Conservation (phyloP, 805 yeast genomes). For the Wickerhamomyces canadensis region DNA sequence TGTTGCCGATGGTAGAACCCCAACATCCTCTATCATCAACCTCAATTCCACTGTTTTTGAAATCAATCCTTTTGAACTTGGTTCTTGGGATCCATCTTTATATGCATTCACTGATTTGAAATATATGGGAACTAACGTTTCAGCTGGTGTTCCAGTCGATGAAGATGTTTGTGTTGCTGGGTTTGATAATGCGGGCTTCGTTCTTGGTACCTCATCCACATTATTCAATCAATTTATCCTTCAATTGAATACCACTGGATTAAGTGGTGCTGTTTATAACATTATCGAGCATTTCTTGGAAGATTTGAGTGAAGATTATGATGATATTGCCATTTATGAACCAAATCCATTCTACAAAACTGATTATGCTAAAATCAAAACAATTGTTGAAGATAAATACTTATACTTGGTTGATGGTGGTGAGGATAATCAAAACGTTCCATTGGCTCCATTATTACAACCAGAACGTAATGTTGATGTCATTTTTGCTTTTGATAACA, state of each 20-base stretch:
- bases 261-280: slow-evolving; percentile 41
- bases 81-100: slow-evolving; percentile 82
- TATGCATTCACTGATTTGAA: slow-evolving; percentile 58
- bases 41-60: slow-evolving; percentile 64
- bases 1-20: slow-evolving; percentile 62
- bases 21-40: slow-evolving; percentile 48
- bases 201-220: slow-evolving; percentile 77
- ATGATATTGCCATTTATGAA: slow-evolving; percentile 63
- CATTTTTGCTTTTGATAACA: slow-evolving; percentile 61
- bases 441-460: slow-evolving; percentile 58
- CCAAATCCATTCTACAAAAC: slow-evolving; percentile 68
- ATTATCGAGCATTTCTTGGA: slow-evolving; percentile 40
- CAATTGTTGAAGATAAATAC: slow-evolving; percentile 35
- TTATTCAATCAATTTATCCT: slow-evolving; percentile 64
- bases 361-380: slow-evolving; percentile 29
- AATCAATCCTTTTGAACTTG: slow-evolving; percentile 62
- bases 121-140: slow-evolving; percentile 62
- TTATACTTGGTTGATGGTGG: slow-evolving; percentile 68
- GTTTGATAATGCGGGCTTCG: slow-evolving; percentile 73
- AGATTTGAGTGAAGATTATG: slow-evolving; percentile 42
- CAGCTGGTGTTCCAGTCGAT: slow-evolving; percentile 47
- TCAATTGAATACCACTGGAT: slow-evolving; percentile 48
- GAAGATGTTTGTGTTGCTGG: slow-evolving; percentile 55
- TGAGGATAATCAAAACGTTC: slow-evolving; percentile 59
- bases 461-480: slow-evolving; percentile 55